Evolutionary conservation across 768 basidiomycete genomes (phyloP).

Genomic region (Leccinum longicurvipes): DNA sequence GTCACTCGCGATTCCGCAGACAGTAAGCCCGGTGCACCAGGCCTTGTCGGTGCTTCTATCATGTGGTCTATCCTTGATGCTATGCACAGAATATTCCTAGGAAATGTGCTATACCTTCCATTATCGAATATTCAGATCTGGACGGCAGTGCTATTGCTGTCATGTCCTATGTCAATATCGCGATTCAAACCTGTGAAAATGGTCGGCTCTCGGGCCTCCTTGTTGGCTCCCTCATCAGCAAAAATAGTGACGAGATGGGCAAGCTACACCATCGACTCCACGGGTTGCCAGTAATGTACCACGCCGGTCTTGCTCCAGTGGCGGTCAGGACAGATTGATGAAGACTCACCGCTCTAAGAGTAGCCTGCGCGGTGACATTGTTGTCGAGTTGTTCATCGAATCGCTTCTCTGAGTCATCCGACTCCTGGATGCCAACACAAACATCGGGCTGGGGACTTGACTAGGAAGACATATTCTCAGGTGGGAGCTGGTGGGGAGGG

Average conservation of each 20-base stretch:
- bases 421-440: slow-evolving; percentile 62
- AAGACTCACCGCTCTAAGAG: slow-evolving; percentile 69
- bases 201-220: slow-evolving; percentile 68
- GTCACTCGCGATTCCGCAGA: slow-evolving; percentile 36
- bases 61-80: slow-evolving; percentile 81
- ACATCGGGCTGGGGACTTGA: slow-evolving; percentile 50
- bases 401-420: slow-evolving; percentile 44
- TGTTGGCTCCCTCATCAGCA: slow-evolving; percentile 77
- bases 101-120: slow-evolving; percentile 89
- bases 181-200: slow-evolving; percentile 69
- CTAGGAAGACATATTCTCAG: slow-evolving; percentile 71
- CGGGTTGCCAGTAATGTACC: slow-evolving; percentile 36
- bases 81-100: slow-evolving; percentile 81
- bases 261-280: slow-evolving; percentile 41
- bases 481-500: slow-evolving; percentile 43
- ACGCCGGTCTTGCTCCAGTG: slow-evolving; percentile 30
- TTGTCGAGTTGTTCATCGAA: slow-evolving; percentile 73
- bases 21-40: slow-evolving; percentile 49
- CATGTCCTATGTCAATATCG: slow-evolving; percentile 90
- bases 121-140: slow-evolving; percentile 86
- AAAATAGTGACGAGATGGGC: slow-evolving; percentile 71
- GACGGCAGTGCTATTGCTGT: slow-evolving; percentile 98
- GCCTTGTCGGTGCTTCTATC: slow-evolving; percentile 74
- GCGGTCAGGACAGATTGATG: slow-evolving; percentile 36
- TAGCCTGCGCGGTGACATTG: slow-evolving; percentile 82